A percentile compares a stretch with the other conserved stretches of the same genome.
phyloP scores from a whole-genome alignment of 2,329 filamentous ascomycete genomes.

The Sclerotiophoma versabilis region DNA sequence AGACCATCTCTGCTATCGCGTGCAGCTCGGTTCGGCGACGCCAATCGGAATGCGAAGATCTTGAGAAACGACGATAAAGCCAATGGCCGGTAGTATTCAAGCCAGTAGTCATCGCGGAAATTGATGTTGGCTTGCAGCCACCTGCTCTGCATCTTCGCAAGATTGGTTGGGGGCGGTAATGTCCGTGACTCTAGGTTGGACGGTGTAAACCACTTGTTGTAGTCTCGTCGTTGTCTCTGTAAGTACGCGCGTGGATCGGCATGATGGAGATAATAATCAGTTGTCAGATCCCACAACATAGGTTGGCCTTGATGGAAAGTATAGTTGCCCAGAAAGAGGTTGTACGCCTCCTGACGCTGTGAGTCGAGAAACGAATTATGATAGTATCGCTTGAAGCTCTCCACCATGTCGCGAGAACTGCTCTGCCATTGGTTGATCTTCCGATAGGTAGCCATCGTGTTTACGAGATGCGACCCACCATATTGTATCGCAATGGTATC shows the following conservation, averaged over 20 bases:
- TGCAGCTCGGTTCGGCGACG: constrained; percentile 79
- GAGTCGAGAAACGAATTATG: constrained; percentile 98
- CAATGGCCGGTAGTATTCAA: constrained; percentile 92
- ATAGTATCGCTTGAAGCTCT: constrained; percentile 98
- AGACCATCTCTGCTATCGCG: constrained; percentile 78
- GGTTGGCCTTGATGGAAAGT: constrained; percentile 86
- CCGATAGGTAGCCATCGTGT: constrained; percentile 98
- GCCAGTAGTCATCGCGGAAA: constrained; percentile 92
- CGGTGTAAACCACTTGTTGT: constrained; percentile 89
- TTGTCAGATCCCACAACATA: constrained; percentile 95
- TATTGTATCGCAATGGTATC: constrained; percentile 98
- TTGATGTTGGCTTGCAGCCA: constrained; percentile 51
- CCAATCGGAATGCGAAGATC: constrained; percentile 91
- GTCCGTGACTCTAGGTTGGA: constrained; percentile 70
- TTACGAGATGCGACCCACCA: constrained; percentile 94
- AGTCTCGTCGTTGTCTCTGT: constrained; percentile 68
- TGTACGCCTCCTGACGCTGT: constrained; percentile 98
- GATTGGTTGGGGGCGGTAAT: constrained; percentile 59
- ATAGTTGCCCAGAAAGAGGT: constrained; percentile 96
- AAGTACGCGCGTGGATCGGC: constrained; percentile 79
- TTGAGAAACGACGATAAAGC: constrained; percentile 89
- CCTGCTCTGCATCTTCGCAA: constrained; percentile 46
- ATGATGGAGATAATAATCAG: constrained; percentile 96
- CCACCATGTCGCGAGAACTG: constrained; percentile 97
- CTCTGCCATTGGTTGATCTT: constrained; percentile 99